Conservation (phyloP, 768 basidiomycete genomes). For the Lentinula boryana region DNA sequence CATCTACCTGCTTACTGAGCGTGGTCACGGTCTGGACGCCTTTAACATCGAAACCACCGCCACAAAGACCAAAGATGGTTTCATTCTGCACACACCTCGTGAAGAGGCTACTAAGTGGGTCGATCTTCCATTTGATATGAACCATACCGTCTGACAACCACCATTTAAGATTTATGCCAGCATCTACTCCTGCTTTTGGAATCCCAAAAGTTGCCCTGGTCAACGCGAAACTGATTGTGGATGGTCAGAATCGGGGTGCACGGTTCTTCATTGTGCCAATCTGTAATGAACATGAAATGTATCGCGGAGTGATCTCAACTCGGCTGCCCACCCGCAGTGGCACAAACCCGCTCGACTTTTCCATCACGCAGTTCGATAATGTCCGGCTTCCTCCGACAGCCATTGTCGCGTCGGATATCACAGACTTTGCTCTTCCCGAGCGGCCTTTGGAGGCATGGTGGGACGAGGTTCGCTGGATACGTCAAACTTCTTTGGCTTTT, state of each 20-base stretch:
- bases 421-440: constrained; percentile 31
- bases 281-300: constrained; percentile 49
- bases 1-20: constrained; percentile 47
- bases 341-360: constrained; percentile 49
- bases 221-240: constrained; percentile 49
- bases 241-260: constrained; percentile 42
- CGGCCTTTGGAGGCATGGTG: constrained; percentile 46
- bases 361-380: constrained; percentile 49
- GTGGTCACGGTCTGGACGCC: constrained; percentile 56
- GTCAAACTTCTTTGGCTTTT: neutral
- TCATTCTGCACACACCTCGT: constrained; percentile 48
- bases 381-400: constrained; percentile 46
- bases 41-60: constrained; percentile 61
- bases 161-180: constrained; percentile 48
- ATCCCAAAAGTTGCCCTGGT: constrained; percentile 52
- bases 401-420: constrained; percentile 39
- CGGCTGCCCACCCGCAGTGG: constrained; percentile 47
- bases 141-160: constrained; percentile 3
- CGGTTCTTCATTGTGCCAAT: constrained; percentile 53
- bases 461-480: constrained; percentile 26
- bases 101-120: constrained; percentile 56
- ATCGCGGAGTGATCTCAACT: constrained; percentile 42
- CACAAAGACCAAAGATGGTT: constrained; percentile 41
- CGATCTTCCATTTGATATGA: neutral
- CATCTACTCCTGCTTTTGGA: constrained; percentile 46